Base-by-base conservation (phyloP, 139 green algal species). In the Monoraphidium neglectum region DNA sequence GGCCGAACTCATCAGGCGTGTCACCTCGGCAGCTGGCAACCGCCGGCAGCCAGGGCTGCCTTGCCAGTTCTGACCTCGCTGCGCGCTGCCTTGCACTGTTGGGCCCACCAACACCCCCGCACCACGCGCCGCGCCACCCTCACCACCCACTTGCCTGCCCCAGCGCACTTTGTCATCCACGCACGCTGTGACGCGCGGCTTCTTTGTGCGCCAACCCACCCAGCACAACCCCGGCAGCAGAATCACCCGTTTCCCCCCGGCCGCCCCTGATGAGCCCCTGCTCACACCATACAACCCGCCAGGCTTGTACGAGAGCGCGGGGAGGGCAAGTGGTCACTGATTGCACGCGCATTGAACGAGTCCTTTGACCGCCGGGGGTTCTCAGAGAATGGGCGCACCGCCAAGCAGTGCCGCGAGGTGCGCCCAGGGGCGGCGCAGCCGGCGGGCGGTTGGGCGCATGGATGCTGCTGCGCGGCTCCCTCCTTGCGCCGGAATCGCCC, bases 361-460 rank as follows among this genome's bases (percentile, higher is more conserved):
- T 62, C 77, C 1, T 79, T 79, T 28, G 57, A 77, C 35, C 80
- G 81, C 37, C 77, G 81, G 5, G 54, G 82, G 36, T 38, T 63
- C 24, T 6, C 82, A 46, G 77, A 88, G 32, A 35, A 81, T 24
- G 88, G 88, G 16, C 78, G 90, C 40, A 95, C 86, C 38, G 90
- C 88, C 78, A 95, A 95, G 81, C 91, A 92, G 74, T 95, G 90
- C 79, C 77, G 90, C 10, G 86, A 94, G 75, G 75, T 80, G 49
- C 36, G 74, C 43, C n/a, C n/a, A n/a, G n/a, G n/a, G n/a, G n/a
- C n/a, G n/a, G n/a, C n/a, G n/a, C n/a, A n/a, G n/a, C n/a, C n/a
- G n/a, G n/a, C n/a, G n/a, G n/a, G 43, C 43, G 43, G 8, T 8
- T 51, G 43, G 8, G 8, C 12, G 43, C 43, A 51, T 8, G 8